These are phyloP conservation scores for Nicotiana undulata DNA, from an alignment of 257 asterid species.

Conservation along the genomic window DNA sequence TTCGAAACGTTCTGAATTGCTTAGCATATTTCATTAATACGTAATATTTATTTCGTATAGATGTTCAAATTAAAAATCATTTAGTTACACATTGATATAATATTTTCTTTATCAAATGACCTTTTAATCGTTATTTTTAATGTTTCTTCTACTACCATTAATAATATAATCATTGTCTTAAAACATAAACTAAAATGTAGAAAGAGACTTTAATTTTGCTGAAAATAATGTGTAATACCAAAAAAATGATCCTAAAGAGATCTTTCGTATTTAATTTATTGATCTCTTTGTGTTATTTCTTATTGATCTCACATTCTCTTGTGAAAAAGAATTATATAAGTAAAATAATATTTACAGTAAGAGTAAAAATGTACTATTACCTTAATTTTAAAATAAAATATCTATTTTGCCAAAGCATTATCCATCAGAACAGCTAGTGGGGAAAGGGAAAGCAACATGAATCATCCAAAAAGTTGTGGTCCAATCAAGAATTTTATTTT, in stretches of 20 bases:
- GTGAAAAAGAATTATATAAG: neutral
- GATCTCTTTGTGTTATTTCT: no score
- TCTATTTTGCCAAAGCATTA: neutral
- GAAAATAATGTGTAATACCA: no score
- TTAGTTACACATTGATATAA: neutral
- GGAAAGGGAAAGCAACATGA: neutral
- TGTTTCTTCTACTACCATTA: no score
- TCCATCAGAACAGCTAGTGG: neutral
- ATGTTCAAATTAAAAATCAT: neutral
- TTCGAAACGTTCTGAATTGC: neutral
- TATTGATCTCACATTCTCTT: no score
- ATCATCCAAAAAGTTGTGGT: neutral
- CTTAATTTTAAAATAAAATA: neutral
- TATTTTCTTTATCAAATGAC: no score
- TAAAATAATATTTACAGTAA: neutral
- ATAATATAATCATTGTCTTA: no score
- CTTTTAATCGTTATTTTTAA: neutral
- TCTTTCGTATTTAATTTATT: no score
- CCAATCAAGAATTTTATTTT: neutral
- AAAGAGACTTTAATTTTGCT: no score
- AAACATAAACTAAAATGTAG: no score
- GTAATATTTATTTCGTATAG: no score
- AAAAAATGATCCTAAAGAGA: no score
- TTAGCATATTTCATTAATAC: neutral
- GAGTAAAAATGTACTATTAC: neutral